Base-by-base conservation (phyloP, 2,329 filamentous ascomycete genomes). In the Setomelanomma holmii region DNA sequence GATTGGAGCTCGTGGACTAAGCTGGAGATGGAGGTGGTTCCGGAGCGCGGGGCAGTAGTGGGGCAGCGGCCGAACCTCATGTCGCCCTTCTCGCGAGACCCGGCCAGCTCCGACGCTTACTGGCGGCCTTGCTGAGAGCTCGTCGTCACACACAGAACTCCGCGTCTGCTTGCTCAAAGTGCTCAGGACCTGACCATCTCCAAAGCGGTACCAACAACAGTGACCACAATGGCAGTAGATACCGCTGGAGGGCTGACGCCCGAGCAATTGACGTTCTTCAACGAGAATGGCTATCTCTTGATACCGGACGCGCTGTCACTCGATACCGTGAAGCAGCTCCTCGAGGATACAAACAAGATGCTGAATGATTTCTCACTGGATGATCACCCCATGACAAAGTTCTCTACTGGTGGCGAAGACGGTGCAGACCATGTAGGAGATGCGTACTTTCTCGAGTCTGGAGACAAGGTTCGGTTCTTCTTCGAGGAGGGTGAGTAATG, bases 401-500 rank as follows among this genome's bases (percentile, higher is more conserved):
- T 99, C 83, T 90, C 89, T 23, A 97, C 93, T 0, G 93, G 93
- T 62, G 87, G 85, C 77, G 81, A 86, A 65, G 78, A 82, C 70
- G 76, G 77, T 40, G 74, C 71, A 40, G 84, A 87, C n/a, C 93
- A 98, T 77, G 90, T 97, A 10, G 93, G 93, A 56, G 95, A 98
- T 78, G 86, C 89, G 71, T 99, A 99, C 82, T 98, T 99, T 78
- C 85, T 98, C 2, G 83, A 82, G 1, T 95, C 89, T 3, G 92
- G 91, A 55, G 90, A 98, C 80, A 93, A 97, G 78, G 81, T 98
- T 56, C 89, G 92, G 53, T 98, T 96, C 83, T 98, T 98, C 83
- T 96, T 98, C 76, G 93, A 98, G 76, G 91, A 96, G 76, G 80
- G 80, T 80, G 67, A 7, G 55, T 42, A 41, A 43, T 22, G 19